Evolutionary conservation across 306 rosid species (phyloP).

Genomic region (Acacia crassicarpa): DNA sequence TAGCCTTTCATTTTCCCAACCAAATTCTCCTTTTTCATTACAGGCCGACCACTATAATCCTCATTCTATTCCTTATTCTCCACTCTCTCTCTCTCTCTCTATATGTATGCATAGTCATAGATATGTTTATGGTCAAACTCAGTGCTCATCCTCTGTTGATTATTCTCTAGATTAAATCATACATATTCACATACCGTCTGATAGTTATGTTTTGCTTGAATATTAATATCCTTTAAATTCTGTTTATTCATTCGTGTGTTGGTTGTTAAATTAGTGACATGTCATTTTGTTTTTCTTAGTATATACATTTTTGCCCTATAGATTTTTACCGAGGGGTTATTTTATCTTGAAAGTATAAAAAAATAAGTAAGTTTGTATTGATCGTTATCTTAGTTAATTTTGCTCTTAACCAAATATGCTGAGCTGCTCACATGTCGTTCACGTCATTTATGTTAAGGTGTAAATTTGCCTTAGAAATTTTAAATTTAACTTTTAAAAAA

Average conservation of each 20-base stretch:
- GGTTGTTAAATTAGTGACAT: background rate
- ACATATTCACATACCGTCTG: background rate
- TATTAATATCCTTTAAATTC: background rate
- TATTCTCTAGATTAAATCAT: background rate
- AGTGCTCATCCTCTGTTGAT: background rate
- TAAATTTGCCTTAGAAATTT: no score
- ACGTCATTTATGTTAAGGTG: no score
- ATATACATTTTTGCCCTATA: no score
- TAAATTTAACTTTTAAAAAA: no score
- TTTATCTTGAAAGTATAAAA: no score
- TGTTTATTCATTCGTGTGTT: background rate
- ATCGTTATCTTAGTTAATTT: no score
- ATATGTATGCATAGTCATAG: slow-evolving; percentile 31
- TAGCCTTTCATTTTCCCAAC: slow-evolving; percentile 29
- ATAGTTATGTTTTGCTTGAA: background rate
- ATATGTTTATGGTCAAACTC: slow-evolving; percentile 27
- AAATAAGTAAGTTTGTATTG: fast-evolving
- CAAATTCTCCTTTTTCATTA: slow-evolving; percentile 43
- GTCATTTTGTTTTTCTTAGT: background rate
- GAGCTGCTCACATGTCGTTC: no score
- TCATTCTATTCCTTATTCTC: slow-evolving; percentile 84
- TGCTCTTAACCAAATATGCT: no score
- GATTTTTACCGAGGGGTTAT: no score
- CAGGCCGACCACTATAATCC: slow-evolving; percentile 87
- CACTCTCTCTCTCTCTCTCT: slow-evolving; percentile 36